Percentiles rank a stretch among this genome's conserved stretches.
These are phyloP conservation scores for Protomyces gravidus DNA, from an alignment of 1,139 yeast genomes.

Conservation along the genomic window DNA sequence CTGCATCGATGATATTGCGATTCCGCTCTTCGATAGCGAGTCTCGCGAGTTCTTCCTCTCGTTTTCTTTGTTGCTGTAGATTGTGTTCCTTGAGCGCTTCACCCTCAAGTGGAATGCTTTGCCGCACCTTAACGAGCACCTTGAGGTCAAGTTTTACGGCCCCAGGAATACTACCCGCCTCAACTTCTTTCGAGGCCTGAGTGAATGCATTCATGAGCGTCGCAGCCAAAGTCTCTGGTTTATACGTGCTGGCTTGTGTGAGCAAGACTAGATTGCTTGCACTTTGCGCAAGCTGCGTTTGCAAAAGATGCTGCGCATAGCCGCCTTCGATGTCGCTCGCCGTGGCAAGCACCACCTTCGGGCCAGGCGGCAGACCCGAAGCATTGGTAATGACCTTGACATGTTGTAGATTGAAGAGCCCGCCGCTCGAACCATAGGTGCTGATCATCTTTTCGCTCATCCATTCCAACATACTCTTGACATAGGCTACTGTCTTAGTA, in stretches of 20 bases:
- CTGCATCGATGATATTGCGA: constrained; percentile 49
- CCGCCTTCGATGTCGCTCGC: constrained; percentile 67
- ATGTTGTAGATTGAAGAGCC: constrained; percentile 60
- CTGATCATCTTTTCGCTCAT: constrained; percentile 76
- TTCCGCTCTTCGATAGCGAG: constrained; percentile 57
- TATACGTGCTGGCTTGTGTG: constrained; percentile 48
- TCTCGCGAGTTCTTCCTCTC: constrained; percentile 50
- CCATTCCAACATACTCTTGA: constrained; percentile 91
- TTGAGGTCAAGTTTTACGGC: constrained; percentile 13
- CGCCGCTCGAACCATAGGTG: constrained; percentile 71
- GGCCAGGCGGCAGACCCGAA: constrained; percentile 58
- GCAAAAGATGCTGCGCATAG: constrained; percentile 45
- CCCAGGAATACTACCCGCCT: constrained; percentile 1
- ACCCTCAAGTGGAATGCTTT: constrained; percentile 39
- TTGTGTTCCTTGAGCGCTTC: constrained; percentile 40
- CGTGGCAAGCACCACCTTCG: constrained; percentile 77
- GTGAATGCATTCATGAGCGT: constrained; percentile 44
- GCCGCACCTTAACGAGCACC: constrained; percentile 28
- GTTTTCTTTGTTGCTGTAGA: constrained; percentile 39
- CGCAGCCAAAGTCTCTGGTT: constrained; percentile 44
- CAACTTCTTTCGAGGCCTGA: constrained; percentile 33
- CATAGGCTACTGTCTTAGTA: constrained; percentile 71
- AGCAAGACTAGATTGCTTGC: constrained; percentile 46
- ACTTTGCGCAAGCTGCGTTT: constrained; percentile 25
- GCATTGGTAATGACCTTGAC: constrained; percentile 54